Evolutionary conservation across 2,329 filamentous ascomycete species (phyloP), one percentile per base, ranked within the genome.

Genomic region (Colletotrichum salicis): DNA sequence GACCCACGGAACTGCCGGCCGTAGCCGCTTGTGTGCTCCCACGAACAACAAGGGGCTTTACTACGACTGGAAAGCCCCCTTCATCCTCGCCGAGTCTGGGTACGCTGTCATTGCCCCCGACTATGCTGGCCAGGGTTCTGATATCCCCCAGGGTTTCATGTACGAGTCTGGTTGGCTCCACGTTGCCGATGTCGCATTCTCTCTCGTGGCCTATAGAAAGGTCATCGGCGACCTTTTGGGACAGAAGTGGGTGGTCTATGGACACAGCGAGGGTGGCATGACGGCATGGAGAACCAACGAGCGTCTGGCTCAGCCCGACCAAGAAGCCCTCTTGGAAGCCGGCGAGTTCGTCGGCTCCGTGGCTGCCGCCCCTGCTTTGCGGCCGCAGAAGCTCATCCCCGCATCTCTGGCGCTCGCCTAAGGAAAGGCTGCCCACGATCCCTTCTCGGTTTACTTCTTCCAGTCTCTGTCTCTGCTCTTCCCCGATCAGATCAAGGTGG

Each of bases 221-320:
- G 63, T 56, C 12, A 33, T 77, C 0, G 72, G 75, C 5, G 35
- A 62, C 2, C 48, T 66, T 0, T 45, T 77, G 0, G 70, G 67
- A 12, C 55, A 74, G 10, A 73, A 77, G 15, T 77, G 76, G 76
- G 75, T 72, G 5, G 71, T 77, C 0, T 29, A 66, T 0, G 76
- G 76, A 0, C 76, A 77, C 35, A 77, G 76, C 57, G 76, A 77
- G 24, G 76, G 76, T 0, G 76, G 76, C 6, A 72, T 76, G 73
- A 76, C 76, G 1, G 75, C 67, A 1, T 77, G 76, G 76, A 69
- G 76, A 5, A 77, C 76, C 12, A 74, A 71, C n/a, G 76, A 77
- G 68, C 73, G 77, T 11, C 66, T 74, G 19, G 76, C 76, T n/a
- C 61, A 56, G 54, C 41, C 71, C 10, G 37, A 41, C 15, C 59